phyloP scores from a whole-genome alignment of 2,329 filamentous ascomycete species.

The Apiospora arundinis region DNA sequence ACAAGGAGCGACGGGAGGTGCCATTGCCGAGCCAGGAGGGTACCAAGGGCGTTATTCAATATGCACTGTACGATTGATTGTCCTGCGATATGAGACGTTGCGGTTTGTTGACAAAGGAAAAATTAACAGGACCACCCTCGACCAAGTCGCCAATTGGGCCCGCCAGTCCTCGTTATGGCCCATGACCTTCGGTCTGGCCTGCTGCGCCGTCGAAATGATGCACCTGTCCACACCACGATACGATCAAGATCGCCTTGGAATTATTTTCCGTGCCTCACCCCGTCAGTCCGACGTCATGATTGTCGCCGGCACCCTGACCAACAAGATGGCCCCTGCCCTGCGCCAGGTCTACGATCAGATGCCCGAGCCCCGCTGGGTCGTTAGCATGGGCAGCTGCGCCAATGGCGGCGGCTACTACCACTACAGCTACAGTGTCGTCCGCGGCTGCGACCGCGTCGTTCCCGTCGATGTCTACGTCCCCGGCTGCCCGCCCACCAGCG shows the following conservation, averaged over 20 bases:
- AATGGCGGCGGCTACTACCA: slow-evolving; percentile 89
- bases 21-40: slow-evolving; percentile 78
- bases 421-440: slow-evolving; percentile 80
- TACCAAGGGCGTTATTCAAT: slow-evolving; percentile 83
- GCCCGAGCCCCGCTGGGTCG: slow-evolving; percentile 88
- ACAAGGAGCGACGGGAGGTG: slow-evolving; percentile 71
- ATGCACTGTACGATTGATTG: slow-evolving; percentile 73
- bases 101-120: not conserved
- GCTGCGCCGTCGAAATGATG: slow-evolving; percentile 94
- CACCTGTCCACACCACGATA: slow-evolving; percentile 86
- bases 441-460: slow-evolving; percentile 78
- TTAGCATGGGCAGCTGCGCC: slow-evolving; percentile 83
- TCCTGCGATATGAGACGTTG: slow-evolving; percentile 23
- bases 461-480: slow-evolving; percentile 84
- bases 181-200: slow-evolving; percentile 87
- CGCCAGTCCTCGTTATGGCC: slow-evolving; percentile 87
- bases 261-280: slow-evolving; percentile 88
- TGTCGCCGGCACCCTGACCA: slow-evolving; percentile 88
- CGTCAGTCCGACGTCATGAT: slow-evolving; percentile 94
- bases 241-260: slow-evolving; percentile 86
- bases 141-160: slow-evolving; percentile 83
- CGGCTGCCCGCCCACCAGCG: slow-evolving; percentile 69
- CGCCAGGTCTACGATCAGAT: slow-evolving; percentile 95
- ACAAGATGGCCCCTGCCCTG: slow-evolving; percentile 94
- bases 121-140: slow-evolving; percentile 70